Conservation (phyloP, 495 filamentous ascomycete genomes). For the Hypoxylon fuscum region DNA sequence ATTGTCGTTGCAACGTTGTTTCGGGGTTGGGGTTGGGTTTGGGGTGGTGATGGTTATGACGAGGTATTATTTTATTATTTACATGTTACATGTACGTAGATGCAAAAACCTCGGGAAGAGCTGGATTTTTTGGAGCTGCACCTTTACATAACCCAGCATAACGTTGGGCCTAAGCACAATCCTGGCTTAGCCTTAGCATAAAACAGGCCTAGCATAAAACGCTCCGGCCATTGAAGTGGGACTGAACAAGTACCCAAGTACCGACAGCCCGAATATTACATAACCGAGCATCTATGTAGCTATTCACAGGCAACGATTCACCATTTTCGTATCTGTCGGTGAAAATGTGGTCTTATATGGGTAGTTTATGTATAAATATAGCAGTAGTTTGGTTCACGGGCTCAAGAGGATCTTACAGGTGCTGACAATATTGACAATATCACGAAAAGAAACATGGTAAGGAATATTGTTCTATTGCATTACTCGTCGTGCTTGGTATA, state of each 20-base stretch:
- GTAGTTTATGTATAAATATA: too few species aligned
- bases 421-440: constrained; percentile 3
- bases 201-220: background rate
- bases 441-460: constrained; percentile 5
- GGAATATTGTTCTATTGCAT: constrained; percentile 46
- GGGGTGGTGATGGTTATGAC: too few species aligned
- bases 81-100: constrained; percentile 23
- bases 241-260: constrained; percentile 7
- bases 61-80: constrained; percentile 29
- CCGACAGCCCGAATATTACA: background rate
- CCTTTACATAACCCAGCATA: background rate
- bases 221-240: constrained; percentile 31
- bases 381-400: too few species aligned
- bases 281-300: too few species aligned
- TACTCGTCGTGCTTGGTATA: constrained; percentile 40
- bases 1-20: constrained; percentile 39
- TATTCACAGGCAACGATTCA: too few species aligned
- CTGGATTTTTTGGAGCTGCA: constrained; percentile 38
- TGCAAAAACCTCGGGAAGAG: constrained; percentile 53
- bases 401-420: too few species aligned
- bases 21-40: constrained; percentile 40
- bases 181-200: constrained; percentile 6
- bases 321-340: too few species aligned
- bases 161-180: constrained; percentile 33
- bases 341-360: too few species aligned